A percentile compares a stretch with the other conserved stretches of the same genome.
phyloP scores from a whole-genome alignment of 495 filamentous ascomycete species.

The Penicillium paradoxum region DNA sequence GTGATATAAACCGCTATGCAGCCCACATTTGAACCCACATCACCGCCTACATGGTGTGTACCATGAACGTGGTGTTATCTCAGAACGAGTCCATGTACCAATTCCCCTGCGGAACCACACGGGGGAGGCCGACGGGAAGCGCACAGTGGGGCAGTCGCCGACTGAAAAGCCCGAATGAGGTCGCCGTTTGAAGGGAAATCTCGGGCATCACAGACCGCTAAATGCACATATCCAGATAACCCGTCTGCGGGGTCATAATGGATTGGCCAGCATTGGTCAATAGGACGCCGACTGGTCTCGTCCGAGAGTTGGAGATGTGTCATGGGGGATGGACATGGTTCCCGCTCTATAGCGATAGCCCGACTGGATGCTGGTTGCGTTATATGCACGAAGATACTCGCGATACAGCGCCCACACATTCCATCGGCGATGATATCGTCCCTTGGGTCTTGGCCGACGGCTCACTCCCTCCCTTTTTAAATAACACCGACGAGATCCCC shows the following conservation, averaged over 20 bases:
- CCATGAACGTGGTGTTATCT: neutral
- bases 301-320: conserved; percentile 7
- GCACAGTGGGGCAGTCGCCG: conserved; percentile 16
- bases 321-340: neutral
- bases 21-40: neutral
- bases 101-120: neutral
- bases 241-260: neutral
- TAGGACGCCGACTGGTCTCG: conserved; percentile 11
- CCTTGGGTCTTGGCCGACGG: neutral
- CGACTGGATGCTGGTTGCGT: conserved; percentile 26
- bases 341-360: conserved; percentile 12
- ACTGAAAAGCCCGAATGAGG: neutral
- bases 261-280: neutral
- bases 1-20: neutral
- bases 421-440: conserved; percentile 8
- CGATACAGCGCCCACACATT: conserved; percentile 12
- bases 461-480: conserved; percentile 1
- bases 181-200: neutral
- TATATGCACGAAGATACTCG: conserved; percentile 26
- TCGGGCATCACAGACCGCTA: neutral
- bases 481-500: neutral
- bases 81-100: neutral
- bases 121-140: conserved; percentile 15
- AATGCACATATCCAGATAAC: neutral
- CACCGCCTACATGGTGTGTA: neutral